Evolutionary conservation across 805 yeast species (phyloP).

Genomic region (Schwanniomyces pseudopolymorphus): DNA sequence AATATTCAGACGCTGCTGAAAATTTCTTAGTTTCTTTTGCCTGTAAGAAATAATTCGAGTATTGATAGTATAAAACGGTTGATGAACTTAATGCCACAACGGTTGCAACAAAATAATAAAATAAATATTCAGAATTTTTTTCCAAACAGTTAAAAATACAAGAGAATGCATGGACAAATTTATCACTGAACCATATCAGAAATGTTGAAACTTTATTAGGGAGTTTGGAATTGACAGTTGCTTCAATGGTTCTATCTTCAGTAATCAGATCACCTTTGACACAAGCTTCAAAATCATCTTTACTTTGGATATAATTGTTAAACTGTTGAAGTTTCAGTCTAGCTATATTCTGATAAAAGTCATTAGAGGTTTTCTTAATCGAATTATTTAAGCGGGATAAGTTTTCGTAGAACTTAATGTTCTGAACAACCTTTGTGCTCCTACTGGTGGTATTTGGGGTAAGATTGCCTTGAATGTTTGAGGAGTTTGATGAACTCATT

Average conservation of each 20-base stretch:
- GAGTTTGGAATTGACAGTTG: neutral
- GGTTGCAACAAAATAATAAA: conserved; percentile 11
- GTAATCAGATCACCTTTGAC: neutral
- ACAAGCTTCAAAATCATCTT: neutral
- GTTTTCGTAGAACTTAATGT: conserved; percentile 24
- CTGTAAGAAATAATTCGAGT: neutral
- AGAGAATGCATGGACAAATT: neutral
- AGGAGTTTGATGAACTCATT: conserved; percentile 3
- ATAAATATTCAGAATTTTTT: conserved; percentile 15
- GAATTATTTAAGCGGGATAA: conserved; percentile 19
- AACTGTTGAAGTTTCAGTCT: conserved; percentile 13
- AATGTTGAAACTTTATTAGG: neutral
- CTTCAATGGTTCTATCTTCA: neutral
- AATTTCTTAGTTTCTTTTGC: neutral
- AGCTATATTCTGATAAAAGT: conserved; percentile 17
- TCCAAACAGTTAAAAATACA: conserved; percentile 6
- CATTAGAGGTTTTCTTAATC: conserved; percentile 20
- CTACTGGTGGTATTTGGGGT: neutral
- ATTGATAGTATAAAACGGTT: neutral
- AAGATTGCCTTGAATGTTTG: no score
- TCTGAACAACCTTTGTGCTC: conserved; percentile 2
- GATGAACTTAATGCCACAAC: conserved; percentile 1
- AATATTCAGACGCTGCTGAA: neutral
- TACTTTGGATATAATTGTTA: conserved; percentile 9
- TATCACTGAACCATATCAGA: neutral